Evolutionary conservation across 2,329 filamentous ascomycete species (phyloP).

Genomic region (Aphanocladium album): DNA sequence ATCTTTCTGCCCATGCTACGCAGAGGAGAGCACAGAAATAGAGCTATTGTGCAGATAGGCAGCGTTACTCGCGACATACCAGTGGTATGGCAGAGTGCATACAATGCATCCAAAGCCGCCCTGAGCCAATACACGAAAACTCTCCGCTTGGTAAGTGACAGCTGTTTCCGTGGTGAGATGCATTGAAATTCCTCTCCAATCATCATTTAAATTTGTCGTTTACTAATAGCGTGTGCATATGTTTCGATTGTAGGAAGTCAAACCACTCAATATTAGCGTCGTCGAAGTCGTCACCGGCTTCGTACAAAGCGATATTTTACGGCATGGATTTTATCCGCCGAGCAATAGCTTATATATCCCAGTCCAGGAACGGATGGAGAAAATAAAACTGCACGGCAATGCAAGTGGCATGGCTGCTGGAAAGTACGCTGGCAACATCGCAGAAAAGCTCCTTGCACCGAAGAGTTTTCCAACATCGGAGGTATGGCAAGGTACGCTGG

Average conservation of each 20-base stretch:
- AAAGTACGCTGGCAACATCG: slow-evolving; percentile 10
- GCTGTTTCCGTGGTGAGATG: neutral
- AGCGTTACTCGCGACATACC: slow-evolving; percentile 12
- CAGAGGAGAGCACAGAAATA: slow-evolving; percentile 1
- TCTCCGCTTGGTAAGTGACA: slow-evolving; percentile 12
- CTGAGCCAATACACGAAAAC: slow-evolving; percentile 15
- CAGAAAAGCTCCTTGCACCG: slow-evolving; percentile 5
- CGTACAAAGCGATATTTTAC: slow-evolving; percentile 14
- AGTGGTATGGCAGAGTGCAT: slow-evolving; percentile 14
- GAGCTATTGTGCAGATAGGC: slow-evolving; percentile 15
- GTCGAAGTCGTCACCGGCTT: slow-evolving; percentile 15
- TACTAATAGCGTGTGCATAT: neutral
- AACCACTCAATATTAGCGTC: slow-evolving; percentile 13
- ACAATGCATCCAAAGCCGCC: slow-evolving; percentile 16
- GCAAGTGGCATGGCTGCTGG: slow-evolving; percentile 6
- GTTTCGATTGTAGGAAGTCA: slow-evolving; percentile 9
- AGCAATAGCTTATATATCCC: slow-evolving; percentile 11
- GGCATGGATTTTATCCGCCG: slow-evolving; percentile 9
- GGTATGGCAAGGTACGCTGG: slow-evolving; percentile 13
- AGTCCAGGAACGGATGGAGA: slow-evolving; percentile 3
- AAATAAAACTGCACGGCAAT: slow-evolving; percentile 10
- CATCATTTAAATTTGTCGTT: neutral
- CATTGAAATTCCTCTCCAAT: neutral
- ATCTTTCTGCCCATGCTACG: slow-evolving; percentile 14
- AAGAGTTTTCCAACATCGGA: neutral